phyloP scores from a whole-genome alignment of 805 yeast genomes.

The Hanseniaspora nectarophila region DNA sequence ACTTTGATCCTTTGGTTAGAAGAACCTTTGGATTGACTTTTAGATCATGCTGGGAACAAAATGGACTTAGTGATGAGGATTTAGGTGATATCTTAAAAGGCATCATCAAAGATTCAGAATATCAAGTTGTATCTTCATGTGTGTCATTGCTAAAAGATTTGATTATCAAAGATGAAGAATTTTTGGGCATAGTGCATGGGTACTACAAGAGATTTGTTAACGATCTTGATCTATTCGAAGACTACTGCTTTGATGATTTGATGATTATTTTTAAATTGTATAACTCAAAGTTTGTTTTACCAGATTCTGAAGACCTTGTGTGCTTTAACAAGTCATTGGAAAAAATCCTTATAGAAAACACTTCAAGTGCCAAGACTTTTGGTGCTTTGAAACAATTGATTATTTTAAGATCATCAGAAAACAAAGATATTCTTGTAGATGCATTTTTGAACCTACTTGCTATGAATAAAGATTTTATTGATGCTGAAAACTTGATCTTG shows the following conservation, averaged over 20 bases:
- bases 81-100: slow-evolving; percentile 38
- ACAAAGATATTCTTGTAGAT: background rate
- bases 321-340: slow-evolving; percentile 29
- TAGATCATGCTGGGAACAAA: slow-evolving; percentile 44
- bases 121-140: slow-evolving; percentile 59
- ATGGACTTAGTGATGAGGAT: slow-evolving; percentile 29
- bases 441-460: slow-evolving; percentile 1
- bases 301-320: slow-evolving; percentile 37
- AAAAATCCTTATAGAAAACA: slow-evolving; percentile 24
- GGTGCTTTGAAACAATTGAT: background rate
- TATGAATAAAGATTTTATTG: background rate
- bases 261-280: slow-evolving; percentile 59
- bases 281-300: slow-evolving; percentile 41
- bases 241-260: slow-evolving; percentile 53
- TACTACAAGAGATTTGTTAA: slow-evolving; percentile 49
- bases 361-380: background rate
- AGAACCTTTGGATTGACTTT: slow-evolving; percentile 51
- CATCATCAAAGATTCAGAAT: slow-evolving; percentile 53
- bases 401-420: background rate
- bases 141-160: slow-evolving; percentile 44
- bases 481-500: background rate
- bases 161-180: slow-evolving; percentile 33
- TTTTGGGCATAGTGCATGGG: slow-evolving; percentile 58
- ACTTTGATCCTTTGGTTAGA: slow-evolving; percentile 67
- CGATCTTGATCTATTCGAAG: slow-evolving; percentile 44